Conservation (phyloP, 2,329 filamentous ascomycete species). For the Fusarium pseudograminearum region DNA sequence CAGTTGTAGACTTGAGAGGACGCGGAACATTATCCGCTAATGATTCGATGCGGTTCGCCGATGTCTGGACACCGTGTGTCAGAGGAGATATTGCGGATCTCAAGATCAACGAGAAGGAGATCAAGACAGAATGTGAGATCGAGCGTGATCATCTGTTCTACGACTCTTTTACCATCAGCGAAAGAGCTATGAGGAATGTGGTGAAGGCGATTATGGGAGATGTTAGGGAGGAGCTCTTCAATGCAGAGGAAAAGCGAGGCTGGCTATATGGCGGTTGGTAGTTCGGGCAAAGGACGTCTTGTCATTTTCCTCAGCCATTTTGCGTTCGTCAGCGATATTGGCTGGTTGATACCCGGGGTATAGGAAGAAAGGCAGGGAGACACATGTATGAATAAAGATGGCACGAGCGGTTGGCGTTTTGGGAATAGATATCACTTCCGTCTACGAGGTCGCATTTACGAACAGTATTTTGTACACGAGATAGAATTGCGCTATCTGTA, state of each 20-base stretch:
- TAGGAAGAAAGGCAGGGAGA: slow-evolving; percentile 1
- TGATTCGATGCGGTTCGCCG: slow-evolving; percentile 54
- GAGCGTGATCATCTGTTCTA: slow-evolving; percentile 65
- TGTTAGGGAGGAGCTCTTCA: slow-evolving; percentile 46
- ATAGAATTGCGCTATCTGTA: not conserved
- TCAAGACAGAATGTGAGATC: slow-evolving; percentile 52
- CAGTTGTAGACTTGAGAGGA: slow-evolving; percentile 58
- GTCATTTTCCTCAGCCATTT: slow-evolving; percentile 3
- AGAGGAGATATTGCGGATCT: slow-evolving; percentile 35
- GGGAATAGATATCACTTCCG: not conserved
- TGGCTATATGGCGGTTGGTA: slow-evolving; percentile 40
- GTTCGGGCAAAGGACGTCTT: not conserved
- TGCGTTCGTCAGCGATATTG: slow-evolving; percentile 10
- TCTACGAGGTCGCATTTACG: not conserved
- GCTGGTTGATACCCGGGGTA: slow-evolving; percentile 23
- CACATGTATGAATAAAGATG: slow-evolving; percentile 15
- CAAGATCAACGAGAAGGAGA: slow-evolving; percentile 23
- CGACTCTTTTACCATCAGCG: slow-evolving; percentile 61
- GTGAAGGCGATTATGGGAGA: slow-evolving; percentile 33
- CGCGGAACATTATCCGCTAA: slow-evolving; percentile 54
- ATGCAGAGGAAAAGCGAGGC: slow-evolving; percentile 16
- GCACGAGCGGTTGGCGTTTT: slow-evolving; percentile 28
- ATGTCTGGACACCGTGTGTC: slow-evolving; percentile 60
- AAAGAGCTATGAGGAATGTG: slow-evolving; percentile 49
- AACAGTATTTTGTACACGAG: not conserved